Evolutionary conservation across 768 basidiomycete genomes (phyloP).

Genomic region (Rhodocollybia butyracea): DNA sequence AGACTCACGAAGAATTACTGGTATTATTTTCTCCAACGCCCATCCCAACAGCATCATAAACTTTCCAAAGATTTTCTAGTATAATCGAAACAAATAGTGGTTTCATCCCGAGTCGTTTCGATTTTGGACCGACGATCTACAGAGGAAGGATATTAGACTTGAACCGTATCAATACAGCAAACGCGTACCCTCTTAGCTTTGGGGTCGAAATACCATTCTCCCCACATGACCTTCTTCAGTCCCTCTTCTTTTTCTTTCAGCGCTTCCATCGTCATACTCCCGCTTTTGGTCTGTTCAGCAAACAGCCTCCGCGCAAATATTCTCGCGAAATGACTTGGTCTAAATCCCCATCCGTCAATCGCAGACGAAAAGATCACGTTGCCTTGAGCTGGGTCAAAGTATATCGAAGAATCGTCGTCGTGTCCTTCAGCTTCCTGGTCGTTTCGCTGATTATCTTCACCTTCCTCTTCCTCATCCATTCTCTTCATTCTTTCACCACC

Average conservation of each 20-base stretch:
- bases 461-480: constrained; percentile 65
- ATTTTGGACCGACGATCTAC: constrained; percentile 75
- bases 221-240: constrained; percentile 88
- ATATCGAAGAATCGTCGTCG: constrained; percentile 96
- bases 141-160: constrained; percentile 78
- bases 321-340: constrained; percentile 90
- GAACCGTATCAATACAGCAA: not conserved
- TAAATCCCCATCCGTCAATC: constrained; percentile 97
- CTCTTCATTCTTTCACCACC: constrained; percentile 95
- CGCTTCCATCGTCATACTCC: not conserved
- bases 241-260: constrained; percentile 75
- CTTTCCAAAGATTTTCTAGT: constrained; percentile 95
- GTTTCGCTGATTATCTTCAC: constrained; percentile 56
- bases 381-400: constrained; percentile 93
- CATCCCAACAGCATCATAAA: constrained; percentile 92
- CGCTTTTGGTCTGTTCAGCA: not conserved
- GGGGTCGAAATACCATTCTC: constrained; percentile 94
- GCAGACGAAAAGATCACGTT: constrained; percentile 97
- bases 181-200: constrained; percentile 79
- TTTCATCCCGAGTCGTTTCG: not conserved
- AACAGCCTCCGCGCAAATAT: constrained; percentile 82
- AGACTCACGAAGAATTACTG: too few relatives aligned
- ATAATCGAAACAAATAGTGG: constrained; percentile 97
- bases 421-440: constrained; percentile 63
- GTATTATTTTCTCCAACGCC: too few relatives aligned